Percentiles rank a stretch among this genome's conserved stretches.
Evolutionary conservation across 176 grass and related monocot genomes (phyloP).

Genomic region (Juncus inflexus): DNA sequence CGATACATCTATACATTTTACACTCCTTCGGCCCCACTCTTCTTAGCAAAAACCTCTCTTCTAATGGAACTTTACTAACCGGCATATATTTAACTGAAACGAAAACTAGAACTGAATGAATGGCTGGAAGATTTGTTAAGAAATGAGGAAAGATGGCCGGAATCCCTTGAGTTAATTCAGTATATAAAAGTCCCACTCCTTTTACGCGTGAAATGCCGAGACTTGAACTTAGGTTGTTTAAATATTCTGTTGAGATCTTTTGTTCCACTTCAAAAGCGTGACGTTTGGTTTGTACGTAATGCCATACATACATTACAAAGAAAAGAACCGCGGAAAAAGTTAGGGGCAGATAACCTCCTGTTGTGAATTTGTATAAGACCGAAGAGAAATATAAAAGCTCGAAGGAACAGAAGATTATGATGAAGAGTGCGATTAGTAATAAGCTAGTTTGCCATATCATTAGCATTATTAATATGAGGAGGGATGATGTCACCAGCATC

Average conservation of each 20-base stretch:
- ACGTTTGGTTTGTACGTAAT: slow-evolving; percentile 31
- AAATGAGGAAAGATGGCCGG: slow-evolving; percentile 55
- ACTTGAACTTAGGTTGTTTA: slow-evolving; percentile 24
- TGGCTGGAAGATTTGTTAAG: slow-evolving; percentile 50
- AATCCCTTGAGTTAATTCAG: slow-evolving; percentile 68
- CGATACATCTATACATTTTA: slow-evolving; percentile 65
- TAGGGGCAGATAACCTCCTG: slow-evolving; percentile 62
- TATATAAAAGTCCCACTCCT: slow-evolving; percentile 60
- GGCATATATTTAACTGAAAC: slow-evolving; percentile 77
- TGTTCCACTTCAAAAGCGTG: slow-evolving; percentile 30
- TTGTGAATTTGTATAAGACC: slow-evolving; percentile 52
- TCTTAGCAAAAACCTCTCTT: slow-evolving; percentile 56
- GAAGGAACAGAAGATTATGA: slow-evolving; percentile 35
- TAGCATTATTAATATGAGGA: slow-evolving; percentile 66
- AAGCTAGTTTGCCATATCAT: slow-evolving; percentile 65
- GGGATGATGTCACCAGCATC: slow-evolving; percentile 62
- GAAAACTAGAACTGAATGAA: slow-evolving; percentile 58
- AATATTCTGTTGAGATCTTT: slow-evolving; percentile 27
- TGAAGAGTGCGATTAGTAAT: slow-evolving; percentile 37
- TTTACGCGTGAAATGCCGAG: slow-evolving; percentile 31
- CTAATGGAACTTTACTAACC: slow-evolving; percentile 32
- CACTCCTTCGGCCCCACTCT: slow-evolving; percentile 39
- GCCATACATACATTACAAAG: slow-evolving; percentile 40
- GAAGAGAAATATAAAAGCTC: slow-evolving; percentile 63
- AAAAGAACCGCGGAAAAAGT: slow-evolving; percentile 27